Evolutionary conservation across 2,329 filamentous ascomycete species (phyloP), one percentile per base, ranked within the genome.

Genomic region (Fusarium agapanthi): DNA sequence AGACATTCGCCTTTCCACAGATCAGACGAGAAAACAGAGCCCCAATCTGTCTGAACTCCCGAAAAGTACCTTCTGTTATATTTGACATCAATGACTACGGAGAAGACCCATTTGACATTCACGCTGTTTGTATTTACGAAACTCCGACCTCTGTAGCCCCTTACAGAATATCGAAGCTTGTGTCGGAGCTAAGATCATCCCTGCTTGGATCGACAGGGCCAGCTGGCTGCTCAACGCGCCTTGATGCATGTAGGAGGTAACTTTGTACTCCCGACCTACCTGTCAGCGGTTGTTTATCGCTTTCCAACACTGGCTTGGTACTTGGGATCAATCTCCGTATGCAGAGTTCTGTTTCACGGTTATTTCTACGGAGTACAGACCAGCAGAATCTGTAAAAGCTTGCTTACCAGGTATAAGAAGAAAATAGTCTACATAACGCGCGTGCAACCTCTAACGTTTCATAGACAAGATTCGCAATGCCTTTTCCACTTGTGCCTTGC

Each of bases 1-100:
- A 4, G 6, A 5, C 2, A 24, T 7, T 20, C 1, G 12, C 28
- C 1, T 14, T n/a, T 2, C 5, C 7, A 24, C 11, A n/a, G 30
- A 24, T 18, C 7, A 18, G 8, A 8, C 13, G 45, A 12, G 15
- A 24, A 0, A 2, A 10, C 10, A 4, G 1, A 22, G 3, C 3
- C 0, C 12, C 11, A 5, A 7, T 11, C 6, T 18, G 11, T 2
- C 11, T 11, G 9, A 34, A 20, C 3, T 34, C 12, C 12, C 7
- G 15, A 7, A 5, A 24, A n/a, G 3, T 5, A 32, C 5, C 7
- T 2, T n/a, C 5, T 7, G 3, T 30, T 30, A 16, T 3, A 30
- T 18, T n/a, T 5, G 3, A 18, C 22, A 6, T 34, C 6, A 10
- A 50, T 24, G 2, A 14, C 15, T 32, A n/a, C 6, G 12, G 12